These are phyloP conservation scores for Beauveria pseudobassiana DNA, from an alignment of 2,329 filamentous ascomycete species.

Conservation along the genomic window DNA sequence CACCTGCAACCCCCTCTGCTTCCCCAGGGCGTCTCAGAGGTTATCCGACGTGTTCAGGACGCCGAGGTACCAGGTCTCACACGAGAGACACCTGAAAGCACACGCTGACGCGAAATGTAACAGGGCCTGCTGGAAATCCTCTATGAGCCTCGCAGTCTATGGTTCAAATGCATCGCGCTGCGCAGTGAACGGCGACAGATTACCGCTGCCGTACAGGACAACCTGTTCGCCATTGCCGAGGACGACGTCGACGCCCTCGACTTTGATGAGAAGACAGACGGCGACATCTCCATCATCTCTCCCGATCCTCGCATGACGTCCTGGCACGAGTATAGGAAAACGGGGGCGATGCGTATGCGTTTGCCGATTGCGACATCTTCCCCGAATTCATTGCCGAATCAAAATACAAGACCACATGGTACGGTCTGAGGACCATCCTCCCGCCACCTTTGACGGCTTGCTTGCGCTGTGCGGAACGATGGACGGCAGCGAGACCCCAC, in stretches of 20 bases:
- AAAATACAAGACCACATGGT: not conserved
- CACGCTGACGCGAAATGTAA: not conserved
- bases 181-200: not conserved
- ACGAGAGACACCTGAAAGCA: not conserved
- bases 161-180: constrained; percentile 6
- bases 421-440: not conserved
- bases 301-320: not conserved
- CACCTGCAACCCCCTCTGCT: constrained; percentile 6
- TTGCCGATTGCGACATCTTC: not conserved
- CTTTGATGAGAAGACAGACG: not conserved
- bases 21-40: constrained; percentile 6
- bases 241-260: constrained; percentile 3
- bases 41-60: constrained; percentile 3
- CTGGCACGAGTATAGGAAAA: not conserved
- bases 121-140: constrained; percentile 7
- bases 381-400: not conserved
- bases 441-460: not conserved
- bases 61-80: not conserved
- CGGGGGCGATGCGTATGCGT: not conserved
- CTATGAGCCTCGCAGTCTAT: not conserved
- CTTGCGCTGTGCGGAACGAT: not conserved
- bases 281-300: not conserved
- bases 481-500: not conserved
- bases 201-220: not conserved
- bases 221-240: constrained; percentile 4